Evolutionary conservation across 73 alveolate species (phyloP), one percentile per base, ranked within the genome.

Genomic region (Durusdinium trenchii): DNA sequence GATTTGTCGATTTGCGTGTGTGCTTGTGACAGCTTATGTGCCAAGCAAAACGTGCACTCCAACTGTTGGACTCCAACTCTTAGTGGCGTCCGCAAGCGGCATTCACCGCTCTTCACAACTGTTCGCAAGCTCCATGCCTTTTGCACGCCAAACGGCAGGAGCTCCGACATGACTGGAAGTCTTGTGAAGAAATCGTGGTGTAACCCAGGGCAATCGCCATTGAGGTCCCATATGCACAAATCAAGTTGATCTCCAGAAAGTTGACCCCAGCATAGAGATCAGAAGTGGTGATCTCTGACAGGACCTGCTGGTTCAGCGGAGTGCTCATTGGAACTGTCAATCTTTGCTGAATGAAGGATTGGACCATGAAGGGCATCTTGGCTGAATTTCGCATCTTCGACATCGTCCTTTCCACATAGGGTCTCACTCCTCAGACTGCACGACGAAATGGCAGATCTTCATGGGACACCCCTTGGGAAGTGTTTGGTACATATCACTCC

Each of bases 61-160:
- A n/a, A n/a, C n/a, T n/a, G n/a, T n/a, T n/a, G n/a, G n/a, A n/a
- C n/a, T n/a, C n/a, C n/a, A n/a, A n/a, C n/a, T n/a, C n/a, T n/a
- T n/a, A n/a, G n/a, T n/a, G n/a, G n/a, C n/a, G n/a, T n/a, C n/a
- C n/a, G n/a, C n/a, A n/a, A n/a, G n/a, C n/a, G n/a, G n/a, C n/a
- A n/a, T n/a, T n/a, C n/a, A n/a, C n/a, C n/a, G n/a, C n/a, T n/a
- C n/a, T n/a, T n/a, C 35, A 81, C 91, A 81, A 48, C 69, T 81
- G 91, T 67, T 81, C 91, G 35, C 91, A 81, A 0, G 91, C 91
- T 23, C 91, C 91, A 81, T 81, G 91, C 71, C 91, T 47, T 81
- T 48, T 28, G 52, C 91, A 81, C 10, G 91, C 91, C 48, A 28
- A 32, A n/a, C 3, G 91, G 91, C 91, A 81, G 38, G 5, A 45